Evolutionary conservation across 306 rosid species (phyloP).

Genomic region (Gleditsia sinensis): DNA sequence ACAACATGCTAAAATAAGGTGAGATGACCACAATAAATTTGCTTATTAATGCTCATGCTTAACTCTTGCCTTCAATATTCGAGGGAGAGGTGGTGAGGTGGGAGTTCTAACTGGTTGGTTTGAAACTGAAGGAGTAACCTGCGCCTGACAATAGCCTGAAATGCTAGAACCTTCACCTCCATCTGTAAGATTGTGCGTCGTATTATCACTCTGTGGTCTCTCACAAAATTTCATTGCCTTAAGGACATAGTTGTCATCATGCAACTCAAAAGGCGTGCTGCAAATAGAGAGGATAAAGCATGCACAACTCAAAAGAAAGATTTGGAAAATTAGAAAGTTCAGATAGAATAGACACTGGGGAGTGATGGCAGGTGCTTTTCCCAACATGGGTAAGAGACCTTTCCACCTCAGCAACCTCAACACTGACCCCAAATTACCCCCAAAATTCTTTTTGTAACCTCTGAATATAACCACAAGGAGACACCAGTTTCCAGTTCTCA

Average conservation of each 20-base stretch:
- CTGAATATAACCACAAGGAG: conserved; percentile 6
- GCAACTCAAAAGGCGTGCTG: conserved; percentile 98
- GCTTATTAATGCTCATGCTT: conserved; percentile 75
- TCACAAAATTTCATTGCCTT: conserved; percentile 88
- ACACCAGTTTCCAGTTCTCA: conserved; percentile 19
- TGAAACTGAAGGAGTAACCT: conserved; percentile 50
- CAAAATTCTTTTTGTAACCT: not conserved
- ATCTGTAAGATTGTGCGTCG: conserved; percentile 49
- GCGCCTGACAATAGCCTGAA: conserved; percentile 65
- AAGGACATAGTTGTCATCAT: conserved; percentile 87
- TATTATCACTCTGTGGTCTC: conserved; percentile 57
- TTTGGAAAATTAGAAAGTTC: conserved; percentile 11
- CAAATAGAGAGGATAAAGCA: conserved; percentile 32
- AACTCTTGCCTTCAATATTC: conserved; percentile 89
- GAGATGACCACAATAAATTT: conserved; percentile 24
- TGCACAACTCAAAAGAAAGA: not conserved
- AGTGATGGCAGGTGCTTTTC: conserved; percentile 22
- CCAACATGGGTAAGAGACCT: conserved; percentile 12
- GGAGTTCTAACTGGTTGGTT: conserved; percentile 66
- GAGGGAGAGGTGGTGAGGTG: conserved; percentile 89
- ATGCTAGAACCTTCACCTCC: conserved; percentile 84
- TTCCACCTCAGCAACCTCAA: conserved; percentile 11
- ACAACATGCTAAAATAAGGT: conserved; percentile 53
- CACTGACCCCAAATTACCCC: not conserved
- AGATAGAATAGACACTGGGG: not conserved